Evolutionary conservation across 768 basidiomycete genomes (phyloP), one percentile per base, ranked within the genome.

Genomic region (Pleurotus ostreatus): DNA sequence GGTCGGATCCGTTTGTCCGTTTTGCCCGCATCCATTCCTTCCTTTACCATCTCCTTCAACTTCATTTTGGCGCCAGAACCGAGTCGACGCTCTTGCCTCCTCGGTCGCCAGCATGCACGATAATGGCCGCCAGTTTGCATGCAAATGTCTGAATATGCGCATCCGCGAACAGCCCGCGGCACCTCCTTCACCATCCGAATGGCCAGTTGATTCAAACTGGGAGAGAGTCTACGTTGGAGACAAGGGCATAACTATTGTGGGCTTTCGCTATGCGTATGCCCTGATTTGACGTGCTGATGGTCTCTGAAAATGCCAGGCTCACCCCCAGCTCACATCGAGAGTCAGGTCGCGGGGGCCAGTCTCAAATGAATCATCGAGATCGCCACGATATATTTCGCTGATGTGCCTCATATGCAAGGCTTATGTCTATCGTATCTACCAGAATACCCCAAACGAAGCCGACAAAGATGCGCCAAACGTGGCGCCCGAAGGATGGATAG

Each of bases 401-500:
- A 84, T 78, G 30, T 92, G 89, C 69, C 77, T 92, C 16, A 68
- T 85, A 38, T 92, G 89, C 71, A 77, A 80, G 52, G 70, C 80
- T 9, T 65, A 76, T 39, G 81, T 80, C 37, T 92, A 92, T 74
- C 88, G 89, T 47, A 84, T 90, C 25, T 71, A 75, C 60, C 87
- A 89, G 62, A 70, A 75, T 26, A 76, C 85, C 51, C 73, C 81
- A 40, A 68, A 72, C 47, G 85, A 86, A 54, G 68, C 82, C 5
- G 84, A 86, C 12, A 78, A 78, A 48, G 85, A 86, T 54, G 84
- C 86, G 6, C 81, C 84, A 2, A 69, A 90, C 13, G 70, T 89
- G 48, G 88, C 89, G 13, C 82, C 82, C 1, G 83, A 86, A 52
- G 87, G 89, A 45, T 91, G 88, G 86, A 83, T 83, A 5, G 89